These are phyloP conservation scores for Penicillium sp. DNA, from an alignment of 2,329 filamentous ascomycete species.

Conservation along the genomic window DNA sequence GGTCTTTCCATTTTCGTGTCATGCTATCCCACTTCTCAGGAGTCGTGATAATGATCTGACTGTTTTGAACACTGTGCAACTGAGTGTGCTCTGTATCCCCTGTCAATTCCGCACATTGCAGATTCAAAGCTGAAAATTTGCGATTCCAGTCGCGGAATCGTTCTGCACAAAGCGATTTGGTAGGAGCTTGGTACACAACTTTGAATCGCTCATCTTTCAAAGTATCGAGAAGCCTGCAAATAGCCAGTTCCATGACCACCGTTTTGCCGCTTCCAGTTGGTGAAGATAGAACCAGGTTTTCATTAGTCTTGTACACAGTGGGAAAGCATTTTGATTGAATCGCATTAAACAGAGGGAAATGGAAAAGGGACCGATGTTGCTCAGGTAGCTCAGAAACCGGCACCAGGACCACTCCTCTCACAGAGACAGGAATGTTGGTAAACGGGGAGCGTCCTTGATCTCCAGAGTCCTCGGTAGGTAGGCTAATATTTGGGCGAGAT, in stretches of 20 bases:
- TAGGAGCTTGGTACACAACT: conserved; percentile 82
- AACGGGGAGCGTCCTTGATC: conserved; percentile 17
- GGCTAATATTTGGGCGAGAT: not conserved
- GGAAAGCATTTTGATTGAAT: conserved; percentile 80
- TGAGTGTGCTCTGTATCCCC: conserved; percentile 75
- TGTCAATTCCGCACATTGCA: conserved; percentile 77
- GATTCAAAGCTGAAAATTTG: conserved; percentile 70
- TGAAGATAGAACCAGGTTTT: conserved; percentile 79
- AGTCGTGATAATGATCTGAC: conserved; percentile 83
- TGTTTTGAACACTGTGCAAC: conserved; percentile 69
- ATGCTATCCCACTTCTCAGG: conserved; percentile 93
- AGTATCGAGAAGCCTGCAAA: conserved; percentile 69
- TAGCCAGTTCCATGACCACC: conserved; percentile 77
- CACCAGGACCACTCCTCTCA: conserved; percentile 65
- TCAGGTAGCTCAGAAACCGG: conserved; percentile 68
- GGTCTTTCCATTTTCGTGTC: conserved; percentile 84
- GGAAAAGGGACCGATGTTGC: conserved; percentile 70
- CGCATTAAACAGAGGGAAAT: conserved; percentile 77
- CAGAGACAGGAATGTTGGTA: conserved; percentile 35
- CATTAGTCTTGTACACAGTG: conserved; percentile 65
- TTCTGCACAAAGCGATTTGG: conserved; percentile 80
- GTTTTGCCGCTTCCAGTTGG: conserved; percentile 89
- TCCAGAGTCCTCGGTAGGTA: not conserved
- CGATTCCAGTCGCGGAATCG: conserved; percentile 74
- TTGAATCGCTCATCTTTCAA: conserved; percentile 69